phyloP scores from a whole-genome alignment of 2,329 filamentous ascomycete genomes.

The Nemania sp. region DNA sequence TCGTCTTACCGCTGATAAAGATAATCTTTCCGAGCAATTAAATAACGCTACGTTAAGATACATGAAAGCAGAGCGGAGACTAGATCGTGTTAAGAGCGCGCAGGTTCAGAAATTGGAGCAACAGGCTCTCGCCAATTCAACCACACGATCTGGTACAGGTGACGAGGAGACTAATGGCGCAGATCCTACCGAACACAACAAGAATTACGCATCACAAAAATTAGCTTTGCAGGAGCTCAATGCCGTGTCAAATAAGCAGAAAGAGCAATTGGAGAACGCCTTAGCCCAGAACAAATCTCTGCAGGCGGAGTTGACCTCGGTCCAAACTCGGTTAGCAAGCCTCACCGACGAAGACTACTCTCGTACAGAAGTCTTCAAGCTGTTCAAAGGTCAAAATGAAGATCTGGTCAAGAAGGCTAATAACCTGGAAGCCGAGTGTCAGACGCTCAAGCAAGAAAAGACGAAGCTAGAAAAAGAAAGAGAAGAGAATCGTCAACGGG shows the following conservation, averaged over 20 bases:
- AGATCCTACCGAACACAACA: conserved; percentile 57
- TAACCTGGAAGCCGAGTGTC: conserved; percentile 85
- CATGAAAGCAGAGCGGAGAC: conserved; percentile 91
- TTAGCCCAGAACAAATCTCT: conserved; percentile 75
- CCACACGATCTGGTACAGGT: conserved; percentile 50
- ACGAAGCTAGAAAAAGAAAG: conserved; percentile 85
- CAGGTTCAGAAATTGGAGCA: conserved; percentile 92
- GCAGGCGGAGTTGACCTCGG: conserved; percentile 76
- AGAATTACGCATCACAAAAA: conserved; percentile 68
- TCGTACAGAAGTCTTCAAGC: conserved; percentile 90
- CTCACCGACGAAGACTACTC: conserved; percentile 92
- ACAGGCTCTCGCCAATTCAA: conserved; percentile 75
- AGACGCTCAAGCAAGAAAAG: conserved; percentile 80
- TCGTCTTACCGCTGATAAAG: conserved; percentile 74
- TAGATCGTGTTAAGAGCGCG: conserved; percentile 84
- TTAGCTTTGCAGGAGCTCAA: conserved; percentile 76
- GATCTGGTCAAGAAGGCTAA: conserved; percentile 92
- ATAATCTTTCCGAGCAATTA: conserved; percentile 81
- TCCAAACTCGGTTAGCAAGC: conserved; percentile 69
- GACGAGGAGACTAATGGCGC: conserved; percentile 55
- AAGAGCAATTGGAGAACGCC: conserved; percentile 81
- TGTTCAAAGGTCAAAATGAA: conserved; percentile 85
- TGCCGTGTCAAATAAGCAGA: conserved; percentile 78
- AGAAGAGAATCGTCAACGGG: conserved; percentile 75
- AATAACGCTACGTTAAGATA: conserved; percentile 89